A percentile compares a stretch with the other conserved stretches of the same genome.
Evolutionary conservation across 805 yeast species (phyloP).

Genomic region (Myxozyma melibiosi): DNA sequence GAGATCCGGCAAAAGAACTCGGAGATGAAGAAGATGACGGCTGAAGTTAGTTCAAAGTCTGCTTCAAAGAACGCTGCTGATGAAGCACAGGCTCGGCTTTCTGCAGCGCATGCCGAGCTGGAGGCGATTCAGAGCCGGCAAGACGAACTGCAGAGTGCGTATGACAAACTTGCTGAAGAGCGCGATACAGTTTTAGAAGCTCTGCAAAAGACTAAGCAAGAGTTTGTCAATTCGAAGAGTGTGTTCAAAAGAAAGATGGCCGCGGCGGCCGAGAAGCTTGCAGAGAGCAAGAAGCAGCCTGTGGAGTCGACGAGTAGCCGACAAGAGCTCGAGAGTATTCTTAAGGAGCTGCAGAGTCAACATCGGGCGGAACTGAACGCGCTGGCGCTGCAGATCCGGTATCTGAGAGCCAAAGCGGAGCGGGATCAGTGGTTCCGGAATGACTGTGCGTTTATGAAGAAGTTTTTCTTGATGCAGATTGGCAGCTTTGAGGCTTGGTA

Average conservation of each 20-base stretch:
- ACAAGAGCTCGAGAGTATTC: background rate
- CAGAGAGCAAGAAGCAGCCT: background rate
- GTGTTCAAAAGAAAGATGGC: conserved; percentile 11
- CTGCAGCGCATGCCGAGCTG: conserved; percentile 5
- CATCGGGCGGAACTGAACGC: conserved; percentile 27
- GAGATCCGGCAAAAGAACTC: conserved; percentile 3
- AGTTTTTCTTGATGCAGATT: conserved; percentile 39
- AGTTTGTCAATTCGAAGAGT: conserved; percentile 12
- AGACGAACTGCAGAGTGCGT: background rate
- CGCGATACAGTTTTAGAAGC: conserved; percentile 2
- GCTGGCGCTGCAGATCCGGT: conserved; percentile 33
- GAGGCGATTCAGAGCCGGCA: background rate
- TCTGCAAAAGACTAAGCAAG: background rate
- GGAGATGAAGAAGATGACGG: background rate
- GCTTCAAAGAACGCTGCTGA: background rate
- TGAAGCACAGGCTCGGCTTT: conserved; percentile 6
- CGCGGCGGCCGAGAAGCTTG: conserved; percentile 2
- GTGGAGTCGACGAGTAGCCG: background rate
- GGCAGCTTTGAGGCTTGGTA: conserved; percentile 38
- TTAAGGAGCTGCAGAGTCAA: conserved; percentile 1
- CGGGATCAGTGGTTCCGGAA: conserved; percentile 34
- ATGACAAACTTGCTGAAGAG: conserved; percentile 2
- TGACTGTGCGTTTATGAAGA: conserved; percentile 43
- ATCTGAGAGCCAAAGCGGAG: conserved; percentile 29
- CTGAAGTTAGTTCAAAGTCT: background rate